These are phyloP conservation scores for Trametes cingulata DNA, from an alignment of 768 basidiomycete species.

Conservation along the genomic window DNA sequence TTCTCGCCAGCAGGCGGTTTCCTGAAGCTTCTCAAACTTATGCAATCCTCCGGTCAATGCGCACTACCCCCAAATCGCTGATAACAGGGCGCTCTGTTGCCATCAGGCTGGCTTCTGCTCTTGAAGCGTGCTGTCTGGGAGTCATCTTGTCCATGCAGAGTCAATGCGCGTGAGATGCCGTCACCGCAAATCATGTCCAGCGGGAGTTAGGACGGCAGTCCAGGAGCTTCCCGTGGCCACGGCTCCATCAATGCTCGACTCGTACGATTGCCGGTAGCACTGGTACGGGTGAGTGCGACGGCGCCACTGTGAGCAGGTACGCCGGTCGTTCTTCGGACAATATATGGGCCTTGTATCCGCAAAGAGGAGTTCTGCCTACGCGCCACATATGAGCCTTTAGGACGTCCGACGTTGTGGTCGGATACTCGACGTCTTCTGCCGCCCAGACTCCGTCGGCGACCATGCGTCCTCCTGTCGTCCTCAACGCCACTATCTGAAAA, in stretches of 20 bases:
- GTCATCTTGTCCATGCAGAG: background rate
- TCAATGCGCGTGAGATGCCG: background rate
- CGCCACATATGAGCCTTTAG: background rate
- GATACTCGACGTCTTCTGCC: background rate
- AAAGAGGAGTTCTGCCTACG: background rate
- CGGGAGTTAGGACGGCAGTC: background rate
- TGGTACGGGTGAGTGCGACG: background rate
- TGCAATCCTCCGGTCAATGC: conserved; percentile 6
- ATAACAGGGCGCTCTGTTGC: background rate
- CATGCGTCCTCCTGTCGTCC: background rate
- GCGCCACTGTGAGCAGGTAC: background rate
- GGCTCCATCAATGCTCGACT: background rate
- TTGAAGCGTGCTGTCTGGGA: background rate
- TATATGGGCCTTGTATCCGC: background rate
- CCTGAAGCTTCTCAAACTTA: background rate
- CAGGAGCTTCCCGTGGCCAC: background rate
- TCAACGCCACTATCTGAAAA: conserved; percentile 15
- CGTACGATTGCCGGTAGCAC: background rate
- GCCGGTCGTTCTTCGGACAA: background rate
- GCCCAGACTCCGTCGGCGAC: background rate
- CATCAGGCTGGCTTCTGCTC: background rate
- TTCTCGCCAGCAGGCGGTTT: background rate
- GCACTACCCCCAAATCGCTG: background rate
- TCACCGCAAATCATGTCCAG: background rate
- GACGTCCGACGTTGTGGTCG: background rate